Base-by-base conservation (phyloP, 2,329 filamentous ascomycete species). In the Nothophaeocryptopus gaeumannii region DNA sequence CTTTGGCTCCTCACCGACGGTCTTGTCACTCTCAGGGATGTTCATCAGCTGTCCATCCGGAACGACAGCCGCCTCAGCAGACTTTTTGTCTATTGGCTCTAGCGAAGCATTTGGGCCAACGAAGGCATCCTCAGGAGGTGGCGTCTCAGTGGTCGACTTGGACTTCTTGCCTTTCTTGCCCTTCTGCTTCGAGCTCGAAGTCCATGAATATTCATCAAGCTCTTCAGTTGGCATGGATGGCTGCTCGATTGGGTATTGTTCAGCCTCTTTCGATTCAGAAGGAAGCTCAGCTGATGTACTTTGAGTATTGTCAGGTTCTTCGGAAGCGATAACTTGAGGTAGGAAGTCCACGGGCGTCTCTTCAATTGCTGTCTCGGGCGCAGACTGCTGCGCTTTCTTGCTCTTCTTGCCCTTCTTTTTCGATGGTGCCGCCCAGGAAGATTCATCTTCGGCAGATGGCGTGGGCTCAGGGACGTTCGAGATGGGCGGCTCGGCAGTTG, bases 91-190 rank as follows among this genome's bases (percentile, higher is more conserved):
- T 26, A 7, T 26, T 26, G 20, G 20, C 20, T 26, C 20, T 26
- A 4, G 20, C 7, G 20, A 26, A 26, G 20, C 20, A 4, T 3
- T 26, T 26, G 7, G 20, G 4, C 7, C 20, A 7, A 7, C 7
- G 7, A 26, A 26, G 20, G 20, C 20, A 26, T 26, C 7, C 20
- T 26, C 20, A 26, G 3, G 7, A 3, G 20, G 20, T 4, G 20
- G 4, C 20, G 20, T 26, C 7, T 41, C 45, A 8, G 32, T 12
- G 3, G 26, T n/a, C 30, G 52, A 16, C 32, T 42, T 33, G 12
- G 48, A 34, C 32, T 49, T 52, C 43, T 62, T 63, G 30, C 53
- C 51, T 42, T 61, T 62, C 38, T 61, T 62, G 41, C 54, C 51
- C 37, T 62, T 60, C 41, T 55, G 58, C 20, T 53, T 53, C 16